Evolutionary conservation across 768 basidiomycete genomes (phyloP), one percentile per base, ranked within the genome.

Genomic region (Calvatia gigantea): DNA sequence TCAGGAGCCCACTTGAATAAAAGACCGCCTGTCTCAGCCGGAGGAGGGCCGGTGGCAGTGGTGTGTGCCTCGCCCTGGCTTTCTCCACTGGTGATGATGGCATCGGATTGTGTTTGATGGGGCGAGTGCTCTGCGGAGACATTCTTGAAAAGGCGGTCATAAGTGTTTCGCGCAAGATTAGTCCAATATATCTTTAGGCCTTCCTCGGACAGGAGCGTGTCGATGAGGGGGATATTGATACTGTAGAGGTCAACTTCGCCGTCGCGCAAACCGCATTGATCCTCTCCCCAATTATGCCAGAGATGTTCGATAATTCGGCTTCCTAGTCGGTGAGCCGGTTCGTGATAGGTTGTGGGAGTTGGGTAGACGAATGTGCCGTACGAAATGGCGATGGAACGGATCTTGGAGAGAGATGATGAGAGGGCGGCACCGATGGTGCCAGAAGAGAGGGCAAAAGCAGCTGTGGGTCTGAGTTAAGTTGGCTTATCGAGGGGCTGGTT

Each of bases 381-480:
- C 0, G 92, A 95, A 33, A 98, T 65, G 1, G 95, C 94, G 56
- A 97, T 88, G 38, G 91, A 83, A 35, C 91, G 87, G 27, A 74
- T 77, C 55, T 75, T 76, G 23, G 87, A 85, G 41, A 94, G 76
- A 21, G 83, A 82, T 19, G 87, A 86, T 25, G 89, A 89, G 68
- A 98, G 75, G 14, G 95, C 89, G 2, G 94, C 94, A 35, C 95
- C 95, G 59, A 98, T 78, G 1, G 95, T 98, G 2, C 95, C 95
- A 27, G 91, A 94, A 1, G 93, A 94, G 39, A 98, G 78, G 2
- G 89, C 80, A 67, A 94, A 93, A 1, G 94, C 94, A 33, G 91
- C 90, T 85, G 53, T 38, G 47, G 58, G 45, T 61, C 62, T 43
- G 8, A 58, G 58, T 47, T 57, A 37, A 53, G 61, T 27, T 21